Base-by-base conservation (phyloP, 2,329 filamentous ascomycete species). In the Penicillium fuscoglaucum region DNA sequence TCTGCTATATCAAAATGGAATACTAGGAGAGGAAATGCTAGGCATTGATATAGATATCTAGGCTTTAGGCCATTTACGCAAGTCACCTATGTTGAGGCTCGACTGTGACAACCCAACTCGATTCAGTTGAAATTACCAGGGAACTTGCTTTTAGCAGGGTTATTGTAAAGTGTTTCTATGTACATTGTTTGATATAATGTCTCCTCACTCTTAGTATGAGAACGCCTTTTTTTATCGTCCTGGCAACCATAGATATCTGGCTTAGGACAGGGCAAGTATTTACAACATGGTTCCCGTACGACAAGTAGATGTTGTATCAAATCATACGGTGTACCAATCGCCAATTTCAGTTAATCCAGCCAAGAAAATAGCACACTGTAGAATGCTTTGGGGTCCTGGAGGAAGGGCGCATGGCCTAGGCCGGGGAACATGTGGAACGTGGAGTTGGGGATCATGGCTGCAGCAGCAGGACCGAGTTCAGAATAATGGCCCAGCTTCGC, bases 361-460 rank as follows among this genome's bases (percentile, higher is more conserved):
- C 54, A 58, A 26, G 54, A 52, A 19, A 60, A 44, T 1, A 60
- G 47, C 2, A 60, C 46, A 4, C 52, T 24, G 31, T 62, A 60
- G 4, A 62, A 62, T 10, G 46, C 51, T 6, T 58, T n/a, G 4
- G 58, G 58, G 28, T 60, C 60, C 43, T 62, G 60, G 15, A 62
- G 57, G 46, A 62, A 62, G n/a, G 60, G 60, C 8, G 60, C 60
- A 60, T 62, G 60, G 15, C 60, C 60, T 12, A 62, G 54, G 21
- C 57, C 57, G 31, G 60, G 50, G 50, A 62, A 62, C 58, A 60
- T 60, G n/a, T 60, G 58, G 49, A 60, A 52, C 3, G 51, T 58
- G 45, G 43, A 58, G 21, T 62, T 55, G 15, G 60, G 58, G 12
- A 62, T 58, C 46, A 52, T 44, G 33, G 60, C 57, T n/a, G 60